Base-by-base conservation (phyloP, 2,329 filamentous ascomycete genomes). In the Pseudogymnoascus sp. region DNA sequence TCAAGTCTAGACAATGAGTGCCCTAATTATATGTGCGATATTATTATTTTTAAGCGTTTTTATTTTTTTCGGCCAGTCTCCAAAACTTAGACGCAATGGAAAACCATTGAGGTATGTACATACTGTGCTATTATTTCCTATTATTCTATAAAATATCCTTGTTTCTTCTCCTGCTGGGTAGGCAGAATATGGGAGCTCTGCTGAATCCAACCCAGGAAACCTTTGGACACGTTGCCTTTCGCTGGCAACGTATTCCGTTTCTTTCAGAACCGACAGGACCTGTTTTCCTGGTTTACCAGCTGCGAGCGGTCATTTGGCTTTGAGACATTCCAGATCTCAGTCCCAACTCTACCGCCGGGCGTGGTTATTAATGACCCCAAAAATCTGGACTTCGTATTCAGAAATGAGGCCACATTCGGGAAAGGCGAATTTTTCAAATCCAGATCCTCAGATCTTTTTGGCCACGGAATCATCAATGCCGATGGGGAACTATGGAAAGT, bases 391-490 rank as follows among this genome's bases (percentile, higher is more conserved):
- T 87, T 79, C 68, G 80, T 88, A 31, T 81, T 88, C 69, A 85
- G 81, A 71, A 79, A 86, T 65, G 84, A 87, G 69, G 80, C 78
- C 10, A 72, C 83, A 11, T 87, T 89, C 69, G 77, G 80, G 54
- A 89, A 88, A 69, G 86, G 86, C 13, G 76, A 79, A 1, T 87
- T 89, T 67, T 84, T 89, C 70, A 85, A 83, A 67, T 74, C 76
- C 16, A 79, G 84, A 39, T 82, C 85, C 0, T 82, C 81, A 79
- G 85, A 88, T 70, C 74, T 89, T 0, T 89, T 89, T 66, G 86
- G 84, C 1, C 79, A 85, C 67, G 86, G 86, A 25, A 88, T 89
- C 68, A 87, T 88, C 73, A 89, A 88, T 68, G 81, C 82, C 25
- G 85, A 88, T 66, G 86, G 86, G 43, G 82, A 86, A 21, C 71